phyloP scores from a whole-genome alignment of 441 rosid genomes.

The Codiaeum variegatum region DNA sequence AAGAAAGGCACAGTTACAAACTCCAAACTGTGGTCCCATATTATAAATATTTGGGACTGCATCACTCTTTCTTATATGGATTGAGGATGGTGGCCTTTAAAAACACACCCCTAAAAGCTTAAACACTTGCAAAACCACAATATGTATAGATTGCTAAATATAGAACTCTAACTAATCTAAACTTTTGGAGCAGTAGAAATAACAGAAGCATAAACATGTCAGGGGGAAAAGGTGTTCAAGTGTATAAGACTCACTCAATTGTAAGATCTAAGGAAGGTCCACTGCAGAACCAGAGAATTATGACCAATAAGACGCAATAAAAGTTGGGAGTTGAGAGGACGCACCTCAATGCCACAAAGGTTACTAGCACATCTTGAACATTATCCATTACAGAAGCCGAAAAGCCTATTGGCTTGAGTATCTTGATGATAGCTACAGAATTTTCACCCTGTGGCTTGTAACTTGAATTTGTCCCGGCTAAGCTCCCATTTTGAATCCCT shows the following conservation, averaged over 20 bases:
- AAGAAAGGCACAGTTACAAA: neutral
- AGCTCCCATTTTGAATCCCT: constrained; percentile 41
- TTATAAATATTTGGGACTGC: neutral
- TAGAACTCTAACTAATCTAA: neutral
- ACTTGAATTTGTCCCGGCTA: constrained; percentile 33
- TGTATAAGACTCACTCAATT: neutral
- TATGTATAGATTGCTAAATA: neutral
- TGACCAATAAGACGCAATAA: neutral
- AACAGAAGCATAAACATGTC: neutral
- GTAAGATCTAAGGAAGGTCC: no score
- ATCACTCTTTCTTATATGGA: neutral
- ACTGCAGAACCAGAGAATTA: neutral
- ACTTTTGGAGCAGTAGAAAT: neutral
- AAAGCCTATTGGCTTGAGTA: constrained; percentile 68
- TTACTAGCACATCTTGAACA: constrained; percentile 62
- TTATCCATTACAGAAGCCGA: constrained; percentile 56
- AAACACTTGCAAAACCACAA: neutral
- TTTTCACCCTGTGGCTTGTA: constrained; percentile 38
- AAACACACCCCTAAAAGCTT: no score
- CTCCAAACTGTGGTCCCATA: neutral
- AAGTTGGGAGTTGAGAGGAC: constrained; percentile 28
- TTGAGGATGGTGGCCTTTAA: neutral
- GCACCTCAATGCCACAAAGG: constrained; percentile 76
- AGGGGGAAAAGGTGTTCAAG: neutral
- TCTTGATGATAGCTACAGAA: constrained; percentile 45